These are phyloP conservation scores for Turritis glabra DNA, from an alignment of 345 rosid genomes.

Conservation along the genomic window DNA sequence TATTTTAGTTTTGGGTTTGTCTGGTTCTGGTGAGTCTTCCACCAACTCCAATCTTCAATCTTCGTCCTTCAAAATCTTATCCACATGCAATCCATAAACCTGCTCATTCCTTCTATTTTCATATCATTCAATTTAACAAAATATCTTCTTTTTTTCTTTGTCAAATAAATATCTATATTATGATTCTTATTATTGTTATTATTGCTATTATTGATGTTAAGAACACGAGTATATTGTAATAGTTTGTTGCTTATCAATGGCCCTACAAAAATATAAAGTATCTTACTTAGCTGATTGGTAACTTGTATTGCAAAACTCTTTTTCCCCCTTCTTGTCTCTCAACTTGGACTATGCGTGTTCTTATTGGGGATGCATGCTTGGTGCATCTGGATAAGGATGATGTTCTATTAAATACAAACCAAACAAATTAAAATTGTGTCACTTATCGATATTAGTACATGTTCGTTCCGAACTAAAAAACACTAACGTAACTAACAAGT, in stretches of 20 bases:
- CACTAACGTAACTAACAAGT: not conserved
- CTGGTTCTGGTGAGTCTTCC: conserved; percentile 37
- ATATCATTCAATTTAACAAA: conserved; percentile 13
- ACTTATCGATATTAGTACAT: not conserved
- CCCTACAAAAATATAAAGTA: conserved; percentile 8
- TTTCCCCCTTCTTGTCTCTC: conserved; percentile 24
- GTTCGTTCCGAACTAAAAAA: not conserved
- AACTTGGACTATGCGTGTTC: conserved; percentile 45
- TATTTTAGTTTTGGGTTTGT: conserved; percentile 16
- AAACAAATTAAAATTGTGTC: not conserved
- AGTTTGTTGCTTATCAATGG: conserved; percentile 18
- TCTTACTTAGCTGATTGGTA: conserved; percentile 27
- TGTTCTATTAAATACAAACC: not conserved
- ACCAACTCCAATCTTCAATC: conserved; percentile 46
- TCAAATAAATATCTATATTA: not conserved
- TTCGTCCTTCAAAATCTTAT: conserved; percentile 46
- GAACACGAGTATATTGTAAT: conserved; percentile 1
- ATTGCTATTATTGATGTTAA: not conserved
- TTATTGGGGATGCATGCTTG: conserved; percentile 31
- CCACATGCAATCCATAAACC: conserved; percentile 35
- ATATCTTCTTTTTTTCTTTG: not conserved
- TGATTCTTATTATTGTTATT: not conserved
- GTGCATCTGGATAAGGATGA: conserved; percentile 26
- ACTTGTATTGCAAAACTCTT: conserved; percentile 45
- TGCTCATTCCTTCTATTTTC: conserved; percentile 16